Evolutionary conservation across 768 basidiomycete genomes (phyloP), one percentile per base, ranked within the genome.

Genomic region (Naganishia antarctica): DNA sequence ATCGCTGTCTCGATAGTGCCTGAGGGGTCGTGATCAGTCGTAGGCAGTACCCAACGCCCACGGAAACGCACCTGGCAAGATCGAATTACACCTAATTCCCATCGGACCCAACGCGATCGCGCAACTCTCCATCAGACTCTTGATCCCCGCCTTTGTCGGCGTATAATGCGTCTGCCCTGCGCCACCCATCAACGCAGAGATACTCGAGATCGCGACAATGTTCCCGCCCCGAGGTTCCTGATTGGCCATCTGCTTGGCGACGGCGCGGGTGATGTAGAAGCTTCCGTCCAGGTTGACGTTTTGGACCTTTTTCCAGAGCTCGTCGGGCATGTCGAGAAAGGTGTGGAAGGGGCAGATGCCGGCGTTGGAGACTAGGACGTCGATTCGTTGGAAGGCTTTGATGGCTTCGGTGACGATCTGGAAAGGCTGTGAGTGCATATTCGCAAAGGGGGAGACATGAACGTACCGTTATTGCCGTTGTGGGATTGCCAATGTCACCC

Each of bases 331-430:
- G 16, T 83, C 83, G 69, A 89, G 79, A 75, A 89, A 87, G 43
- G 86, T 84, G 41, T 85, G 83, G 76, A 89, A 89, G 1, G 87
- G 87, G 73, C 88, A 89, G 66, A 89, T 88, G 13, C 88, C 82
- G 1, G 82, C 83, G 72, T 83, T 83, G 71, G 80, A 82, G 62
- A 83, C 80, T n/a, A 83, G 78, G n/a, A 81, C 80, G 69, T 83
- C 81, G 66, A 88, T 86, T 18, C 87, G 79, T 0, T 82, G 82
- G 72, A 88, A 88, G 1, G 80, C 74, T n/a, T 80, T 75, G 0
- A 87, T 81, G 16, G 84, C 84, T n/a, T 71, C 79, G 49, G 81
- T 76, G 1, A 88, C 86, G 66, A 89, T 85, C 86, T 87, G 3
- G 29, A 12, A 37, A 45, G 44, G 25, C 13, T 68, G 3, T 45